Evolutionary conservation across 176 grass and related monocot genomes (phyloP).

Genomic region (Avena eriantha): DNA sequence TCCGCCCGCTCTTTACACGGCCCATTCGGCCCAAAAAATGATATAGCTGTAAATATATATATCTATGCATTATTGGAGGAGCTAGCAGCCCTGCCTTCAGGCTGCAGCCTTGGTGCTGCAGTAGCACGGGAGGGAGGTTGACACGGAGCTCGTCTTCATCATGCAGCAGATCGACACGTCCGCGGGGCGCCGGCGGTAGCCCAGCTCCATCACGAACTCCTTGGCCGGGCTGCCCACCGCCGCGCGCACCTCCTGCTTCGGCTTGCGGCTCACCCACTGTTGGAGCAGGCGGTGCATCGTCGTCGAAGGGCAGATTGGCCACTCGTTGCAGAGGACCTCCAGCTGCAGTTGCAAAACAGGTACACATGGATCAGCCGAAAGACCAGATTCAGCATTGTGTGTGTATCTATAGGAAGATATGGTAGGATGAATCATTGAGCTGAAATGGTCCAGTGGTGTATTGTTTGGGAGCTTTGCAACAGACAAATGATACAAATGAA

Average conservation of each 20-base stretch:
- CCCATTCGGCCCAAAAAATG: constrained; percentile 16
- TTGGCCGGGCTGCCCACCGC: constrained; percentile 58
- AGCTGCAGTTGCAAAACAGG: constrained; percentile 47
- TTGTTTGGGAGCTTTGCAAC: constrained; percentile 17
- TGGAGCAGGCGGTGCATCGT: constrained; percentile 60
- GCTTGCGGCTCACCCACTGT: constrained; percentile 56
- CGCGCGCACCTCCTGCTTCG: constrained; percentile 31
- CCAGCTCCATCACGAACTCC: constrained; percentile 85
- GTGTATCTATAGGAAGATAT: background rate
- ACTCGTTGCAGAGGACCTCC: constrained; percentile 66
- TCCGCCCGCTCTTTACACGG: constrained; percentile 33
- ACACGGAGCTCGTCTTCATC: background rate
- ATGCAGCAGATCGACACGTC: background rate
- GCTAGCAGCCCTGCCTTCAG: background rate
- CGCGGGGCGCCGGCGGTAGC: constrained; percentile 58
- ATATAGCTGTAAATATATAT: constrained; percentile 2
- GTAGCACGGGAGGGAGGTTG: background rate
- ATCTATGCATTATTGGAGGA: background rate
- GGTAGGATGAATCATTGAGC: background rate
- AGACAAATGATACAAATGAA: background rate
- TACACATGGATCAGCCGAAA: too few species aligned
- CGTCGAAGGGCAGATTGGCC: constrained; percentile 60
- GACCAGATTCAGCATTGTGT: background rate
- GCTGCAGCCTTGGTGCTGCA: background rate
- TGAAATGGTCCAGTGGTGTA: constrained; percentile 7